Base-by-base conservation (phyloP, 2,329 filamentous ascomycete genomes). In the Ophiobolus disseminans region DNA sequence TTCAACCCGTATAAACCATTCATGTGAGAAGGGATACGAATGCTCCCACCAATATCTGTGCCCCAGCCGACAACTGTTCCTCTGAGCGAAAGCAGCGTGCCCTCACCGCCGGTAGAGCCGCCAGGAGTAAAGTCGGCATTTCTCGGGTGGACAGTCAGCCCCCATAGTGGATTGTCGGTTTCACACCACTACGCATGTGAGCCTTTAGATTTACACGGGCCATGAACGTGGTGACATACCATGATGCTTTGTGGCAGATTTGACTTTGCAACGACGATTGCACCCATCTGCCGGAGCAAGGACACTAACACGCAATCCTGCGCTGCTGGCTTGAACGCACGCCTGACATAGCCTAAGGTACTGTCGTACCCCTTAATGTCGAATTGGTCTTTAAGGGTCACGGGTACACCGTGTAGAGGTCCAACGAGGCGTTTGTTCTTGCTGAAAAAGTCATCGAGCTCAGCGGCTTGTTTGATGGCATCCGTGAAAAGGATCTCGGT, bases 121-220 rank as follows among this genome's bases (percentile, higher is more conserved):
- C 83, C 84, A 45, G 72, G 71, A 5, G 76, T 77, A 3, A 86
- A 73, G 4, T 80, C 73, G 17, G 81, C 73, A 64, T 85, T 85
- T 53, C 74, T 78, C 2, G 84, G 82, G 55, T 86, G 85, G 55
- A 74, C 75, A 0, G 81, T 83, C 48, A 82, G 81, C 3, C 77
- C 81, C 58, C 84, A 82, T 54, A 86, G 80, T 49, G 85, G 82
- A 70, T 86, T 86, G 57, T 82, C 73, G 0, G 82, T 86, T 72
- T 86, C 83, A 22, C 81, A 82, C 60, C 73, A 70, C 82, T 86
- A 79, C 82, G 34, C 9, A 77, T 79, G 40, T 80, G 22, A 56
- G 41, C 36, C 14, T 73, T 3, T 38, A 79, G 80, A 6, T 79
- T 42, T 22, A 20, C 31, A 9, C 34, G 26, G 30, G 25, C 25